Conservation (phyloP, 257 asterid species). For the Leonotis leonurus region DNA sequence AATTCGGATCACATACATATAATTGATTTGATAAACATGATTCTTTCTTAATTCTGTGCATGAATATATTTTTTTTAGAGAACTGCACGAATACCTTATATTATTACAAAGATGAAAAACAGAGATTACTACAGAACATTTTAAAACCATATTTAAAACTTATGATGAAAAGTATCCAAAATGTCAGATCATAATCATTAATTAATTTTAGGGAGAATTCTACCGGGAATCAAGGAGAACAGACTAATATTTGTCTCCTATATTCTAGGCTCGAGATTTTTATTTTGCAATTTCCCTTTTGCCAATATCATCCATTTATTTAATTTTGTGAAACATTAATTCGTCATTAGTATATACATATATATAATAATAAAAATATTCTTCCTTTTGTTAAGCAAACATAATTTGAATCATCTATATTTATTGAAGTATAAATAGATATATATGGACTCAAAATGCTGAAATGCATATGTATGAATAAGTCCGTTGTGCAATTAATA, state of each 20-base stretch:
- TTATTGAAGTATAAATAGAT: neutral
- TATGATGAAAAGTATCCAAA: neutral
- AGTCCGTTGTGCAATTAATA: neutral
- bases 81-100: neutral
- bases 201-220: conserved; percentile 22
- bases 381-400: too few relatives aligned
- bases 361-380: too few relatives aligned
- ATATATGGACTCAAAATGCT: neutral
- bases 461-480: neutral
- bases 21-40: neutral
- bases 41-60: too few relatives aligned
- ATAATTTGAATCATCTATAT: neutral
- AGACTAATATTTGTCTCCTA: conserved; percentile 32
- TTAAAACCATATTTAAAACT: conserved; percentile 4
- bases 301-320: too few relatives aligned
- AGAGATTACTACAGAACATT: conserved; percentile 16
- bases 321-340: neutral
- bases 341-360: too few relatives aligned
- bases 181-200: conserved; percentile 23
- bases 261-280: neutral
- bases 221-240: conserved; percentile 25
- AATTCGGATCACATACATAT: too few relatives aligned
- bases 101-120: neutral
- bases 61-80: too few relatives aligned
- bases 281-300: too few relatives aligned